These are phyloP conservation scores for Brasilioporus rufonigricans DNA, from an alignment of 768 basidiomycete genomes.

Conservation along the genomic window DNA sequence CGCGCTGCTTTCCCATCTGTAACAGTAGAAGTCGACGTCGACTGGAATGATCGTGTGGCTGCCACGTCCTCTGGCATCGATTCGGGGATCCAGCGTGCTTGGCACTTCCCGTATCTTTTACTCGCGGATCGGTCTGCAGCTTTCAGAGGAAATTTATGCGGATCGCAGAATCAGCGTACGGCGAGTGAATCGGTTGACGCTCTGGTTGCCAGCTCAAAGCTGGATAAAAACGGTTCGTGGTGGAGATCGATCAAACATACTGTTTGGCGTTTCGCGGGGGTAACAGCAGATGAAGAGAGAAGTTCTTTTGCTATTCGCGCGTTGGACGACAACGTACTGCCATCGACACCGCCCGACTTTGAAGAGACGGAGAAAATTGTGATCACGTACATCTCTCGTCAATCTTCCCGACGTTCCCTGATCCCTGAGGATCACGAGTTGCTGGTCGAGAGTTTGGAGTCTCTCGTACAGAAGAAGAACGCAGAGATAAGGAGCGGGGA, in stretches of 20 bases:
- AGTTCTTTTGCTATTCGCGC: constrained; percentile 14
- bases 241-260: constrained; percentile 73
- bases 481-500: constrained; percentile 16
- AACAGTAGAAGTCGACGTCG: constrained; percentile 62
- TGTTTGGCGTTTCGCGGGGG: constrained; percentile 68
- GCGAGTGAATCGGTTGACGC: constrained; percentile 66
- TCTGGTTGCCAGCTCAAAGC: constrained; percentile 41
- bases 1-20: constrained; percentile 71
- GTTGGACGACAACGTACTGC: neutral
- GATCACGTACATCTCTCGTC: constrained; percentile 73
- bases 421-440: constrained; percentile 52
- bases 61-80: constrained; percentile 22
- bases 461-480: constrained; percentile 43
- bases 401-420: constrained; percentile 51
- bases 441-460: constrained; percentile 51
- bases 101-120: constrained; percentile 68
- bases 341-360: constrained; percentile 19
- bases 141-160: constrained; percentile 63
- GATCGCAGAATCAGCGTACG: constrained; percentile 63
- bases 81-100: constrained; percentile 46
- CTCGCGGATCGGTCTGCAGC: constrained; percentile 77
- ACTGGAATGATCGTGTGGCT: constrained; percentile 66
- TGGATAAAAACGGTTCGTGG: constrained; percentile 49
- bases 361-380: constrained; percentile 50
- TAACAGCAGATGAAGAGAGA: constrained; percentile 34